These are phyloP conservation scores for Mytilinidion resinicola DNA, from an alignment of 495 filamentous ascomycete genomes.

Conservation along the genomic window DNA sequence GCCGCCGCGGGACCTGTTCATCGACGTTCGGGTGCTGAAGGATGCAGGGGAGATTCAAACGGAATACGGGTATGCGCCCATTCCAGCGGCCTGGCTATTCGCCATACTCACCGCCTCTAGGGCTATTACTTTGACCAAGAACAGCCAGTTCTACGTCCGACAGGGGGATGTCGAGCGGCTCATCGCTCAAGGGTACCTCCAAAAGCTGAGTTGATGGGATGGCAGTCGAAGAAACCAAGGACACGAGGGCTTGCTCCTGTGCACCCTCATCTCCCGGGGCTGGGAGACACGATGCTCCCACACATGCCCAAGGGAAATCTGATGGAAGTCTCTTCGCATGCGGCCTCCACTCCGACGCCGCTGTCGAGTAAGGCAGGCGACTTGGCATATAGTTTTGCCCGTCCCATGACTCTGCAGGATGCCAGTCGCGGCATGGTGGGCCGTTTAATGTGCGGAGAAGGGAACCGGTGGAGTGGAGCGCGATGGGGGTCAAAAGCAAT, in stretches of 20 bases:
- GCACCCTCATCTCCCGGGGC: background rate
- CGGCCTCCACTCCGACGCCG: too few relatives aligned
- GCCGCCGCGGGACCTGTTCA: conserved; percentile 90
- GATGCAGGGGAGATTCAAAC: conserved; percentile 99
- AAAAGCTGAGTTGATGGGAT: conserved; percentile 69
- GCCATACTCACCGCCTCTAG: conserved; percentile 40
- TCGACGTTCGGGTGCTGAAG: conserved; percentile 93
- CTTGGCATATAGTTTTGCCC: too few relatives aligned
- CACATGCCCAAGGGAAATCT: too few relatives aligned
- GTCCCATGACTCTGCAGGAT: too few relatives aligned
- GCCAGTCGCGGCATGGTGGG: background rate
- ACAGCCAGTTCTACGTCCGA: conserved; percentile 94
- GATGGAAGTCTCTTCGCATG: too few relatives aligned
- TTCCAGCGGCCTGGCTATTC: background rate
- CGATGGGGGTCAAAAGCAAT: background rate
- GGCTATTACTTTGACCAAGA: conserved; percentile 92
- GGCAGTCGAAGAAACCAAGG: too few relatives aligned
- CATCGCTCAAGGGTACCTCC: conserved; percentile 94
- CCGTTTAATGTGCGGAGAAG: conserved; percentile 14
- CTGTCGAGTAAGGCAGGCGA: too few relatives aligned
- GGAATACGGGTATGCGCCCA: conserved; percentile 81
- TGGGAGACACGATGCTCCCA: background rate
- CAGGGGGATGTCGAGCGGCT: conserved; percentile 94
- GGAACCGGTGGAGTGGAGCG: background rate
- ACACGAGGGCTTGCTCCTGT: background rate